Percentiles rank a stretch among this genome's conserved stretches.
phyloP scores from a whole-genome alignment of 176 grass and related monocot genomes.

The Thinopyrum elongatum region DNA sequence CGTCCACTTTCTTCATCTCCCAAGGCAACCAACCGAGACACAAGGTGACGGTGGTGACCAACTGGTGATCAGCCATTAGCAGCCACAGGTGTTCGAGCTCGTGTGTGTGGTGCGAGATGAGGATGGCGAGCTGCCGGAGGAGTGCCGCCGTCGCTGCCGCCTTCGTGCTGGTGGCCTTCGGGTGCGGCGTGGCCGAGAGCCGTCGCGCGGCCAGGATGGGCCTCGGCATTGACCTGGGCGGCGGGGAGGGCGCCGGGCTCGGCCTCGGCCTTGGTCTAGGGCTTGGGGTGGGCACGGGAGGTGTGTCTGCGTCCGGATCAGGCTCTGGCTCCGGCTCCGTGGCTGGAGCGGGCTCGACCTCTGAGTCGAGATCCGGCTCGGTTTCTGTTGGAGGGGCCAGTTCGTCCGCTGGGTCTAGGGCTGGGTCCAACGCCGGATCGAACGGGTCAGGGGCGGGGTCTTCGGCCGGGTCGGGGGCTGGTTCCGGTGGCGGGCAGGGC shows the following conservation, averaged over 20 bases:
- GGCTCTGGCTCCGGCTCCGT: slow-evolving; percentile 21
- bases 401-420: slow-evolving; percentile 36
- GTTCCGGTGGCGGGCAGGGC: slow-evolving; percentile 13
- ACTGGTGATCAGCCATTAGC: background rate
- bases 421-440: slow-evolving; percentile 27
- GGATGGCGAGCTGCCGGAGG: slow-evolving; percentile 23
- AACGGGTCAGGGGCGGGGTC: slow-evolving; percentile 38
- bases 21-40: background rate
- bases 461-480: slow-evolving; percentile 33
- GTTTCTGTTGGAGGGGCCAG: slow-evolving; percentile 38
- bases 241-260: slow-evolving; percentile 19
- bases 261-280: slow-evolving; percentile 30
- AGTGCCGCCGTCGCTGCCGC: background rate
- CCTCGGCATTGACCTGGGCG: slow-evolving; percentile 34
- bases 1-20: background rate
- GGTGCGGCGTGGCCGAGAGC: background rate
- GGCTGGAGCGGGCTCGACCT: slow-evolving; percentile 29
- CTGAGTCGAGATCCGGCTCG: slow-evolving; percentile 26
- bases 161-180: slow-evolving; percentile 16
- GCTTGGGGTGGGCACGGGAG: slow-evolving; percentile 3
- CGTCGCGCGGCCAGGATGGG: slow-evolving; percentile 44
- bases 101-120: too few relatives aligned
- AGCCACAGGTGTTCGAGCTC: background rate
- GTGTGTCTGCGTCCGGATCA: slow-evolving; percentile 28
- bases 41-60: background rate